Conservation (phyloP, 2,329 filamentous ascomycete species). For the Phoma herbarum region DNA sequence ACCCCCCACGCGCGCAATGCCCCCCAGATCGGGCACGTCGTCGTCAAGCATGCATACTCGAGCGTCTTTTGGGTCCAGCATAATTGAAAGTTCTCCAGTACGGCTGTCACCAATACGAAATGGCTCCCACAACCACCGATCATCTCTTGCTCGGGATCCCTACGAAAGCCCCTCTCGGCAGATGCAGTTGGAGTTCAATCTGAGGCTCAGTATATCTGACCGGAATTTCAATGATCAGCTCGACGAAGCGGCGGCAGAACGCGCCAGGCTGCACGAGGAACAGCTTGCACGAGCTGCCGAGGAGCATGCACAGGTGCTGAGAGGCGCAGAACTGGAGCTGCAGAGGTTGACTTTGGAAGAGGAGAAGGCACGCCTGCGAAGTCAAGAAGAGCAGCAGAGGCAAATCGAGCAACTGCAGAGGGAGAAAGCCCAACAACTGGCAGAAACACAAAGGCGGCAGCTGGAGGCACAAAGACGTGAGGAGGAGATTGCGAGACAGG, state of each 20-base stretch:
- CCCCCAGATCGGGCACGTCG: slow-evolving; percentile 45
- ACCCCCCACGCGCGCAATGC: slow-evolving; percentile 34
- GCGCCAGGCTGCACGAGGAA: slow-evolving; percentile 69
- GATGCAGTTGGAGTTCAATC: slow-evolving; percentile 53
- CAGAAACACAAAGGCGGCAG: slow-evolving; percentile 44
- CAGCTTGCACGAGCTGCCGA: slow-evolving; percentile 71
- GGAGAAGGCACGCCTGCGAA: slow-evolving; percentile 44
- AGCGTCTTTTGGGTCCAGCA: slow-evolving; percentile 44
- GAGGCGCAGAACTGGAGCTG: slow-evolving; percentile 63
- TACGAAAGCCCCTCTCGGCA: slow-evolving; percentile 48
- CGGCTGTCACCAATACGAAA: slow-evolving; percentile 46
- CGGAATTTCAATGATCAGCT: slow-evolving; percentile 65
- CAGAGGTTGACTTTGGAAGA: slow-evolving; percentile 58
- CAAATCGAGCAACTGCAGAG: slow-evolving; percentile 54
- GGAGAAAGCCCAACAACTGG: slow-evolving; percentile 55
- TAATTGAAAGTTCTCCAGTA: slow-evolving; percentile 42
- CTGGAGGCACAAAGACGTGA: slow-evolving; percentile 48
- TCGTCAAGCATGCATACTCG: slow-evolving; percentile 48
- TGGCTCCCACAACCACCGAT: slow-evolving; percentile 33
- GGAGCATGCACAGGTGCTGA: slow-evolving; percentile 71
- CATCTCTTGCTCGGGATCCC: slow-evolving; percentile 33
- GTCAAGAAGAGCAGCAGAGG: slow-evolving; percentile 48
- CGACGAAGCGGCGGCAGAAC: slow-evolving; percentile 69
- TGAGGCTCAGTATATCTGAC: slow-evolving; percentile 54
- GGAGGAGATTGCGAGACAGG: slow-evolving; percentile 42